phyloP scores from a whole-genome alignment of 495 filamentous ascomycete genomes.

The Corynascus novoguineensis region DNA sequence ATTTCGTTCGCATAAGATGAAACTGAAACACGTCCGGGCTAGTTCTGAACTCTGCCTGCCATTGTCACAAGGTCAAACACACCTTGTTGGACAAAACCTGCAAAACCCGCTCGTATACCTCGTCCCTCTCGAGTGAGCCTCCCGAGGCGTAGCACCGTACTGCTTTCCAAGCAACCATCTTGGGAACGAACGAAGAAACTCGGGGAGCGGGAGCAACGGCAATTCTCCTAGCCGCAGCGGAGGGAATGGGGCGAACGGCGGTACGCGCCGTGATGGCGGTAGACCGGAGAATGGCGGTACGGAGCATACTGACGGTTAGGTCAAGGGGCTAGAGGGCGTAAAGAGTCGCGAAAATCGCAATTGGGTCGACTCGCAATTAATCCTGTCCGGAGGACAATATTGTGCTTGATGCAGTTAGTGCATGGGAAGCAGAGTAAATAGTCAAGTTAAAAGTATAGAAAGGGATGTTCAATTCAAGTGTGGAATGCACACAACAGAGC shows the following conservation, averaged over 20 bases:
- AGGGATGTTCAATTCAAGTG: no score
- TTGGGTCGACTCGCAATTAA: constrained; percentile 11
- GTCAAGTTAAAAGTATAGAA: no score
- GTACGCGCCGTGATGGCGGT: constrained; percentile 47
- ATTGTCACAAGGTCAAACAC: constrained; percentile 37
- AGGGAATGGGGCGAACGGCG: constrained; percentile 53
- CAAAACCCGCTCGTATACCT: constrained; percentile 90
- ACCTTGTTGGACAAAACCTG: constrained; percentile 95
- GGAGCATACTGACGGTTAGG: constrained; percentile 62
- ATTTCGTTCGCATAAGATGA: no score
- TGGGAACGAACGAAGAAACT: constrained; percentile 28
- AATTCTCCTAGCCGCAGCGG: constrained; percentile 51
- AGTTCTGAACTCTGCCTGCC: no score
- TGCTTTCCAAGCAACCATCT: constrained; percentile 52
- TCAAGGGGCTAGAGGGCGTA: constrained; percentile 2
- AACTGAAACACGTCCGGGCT: no score
- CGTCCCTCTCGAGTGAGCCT: constrained; percentile 66
- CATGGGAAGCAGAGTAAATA: no score
- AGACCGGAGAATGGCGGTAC: constrained; percentile 69
- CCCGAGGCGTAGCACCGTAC: constrained; percentile 82
- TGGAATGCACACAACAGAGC: no score
- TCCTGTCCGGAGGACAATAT: no score
- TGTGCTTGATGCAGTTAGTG: no score
- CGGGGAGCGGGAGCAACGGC: constrained; percentile 44
- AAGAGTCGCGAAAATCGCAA: constrained; percentile 15